These are phyloP conservation scores for Triticum turgidum DNA, from an alignment of 176 grass and related monocot species.

Conservation along the genomic window DNA sequence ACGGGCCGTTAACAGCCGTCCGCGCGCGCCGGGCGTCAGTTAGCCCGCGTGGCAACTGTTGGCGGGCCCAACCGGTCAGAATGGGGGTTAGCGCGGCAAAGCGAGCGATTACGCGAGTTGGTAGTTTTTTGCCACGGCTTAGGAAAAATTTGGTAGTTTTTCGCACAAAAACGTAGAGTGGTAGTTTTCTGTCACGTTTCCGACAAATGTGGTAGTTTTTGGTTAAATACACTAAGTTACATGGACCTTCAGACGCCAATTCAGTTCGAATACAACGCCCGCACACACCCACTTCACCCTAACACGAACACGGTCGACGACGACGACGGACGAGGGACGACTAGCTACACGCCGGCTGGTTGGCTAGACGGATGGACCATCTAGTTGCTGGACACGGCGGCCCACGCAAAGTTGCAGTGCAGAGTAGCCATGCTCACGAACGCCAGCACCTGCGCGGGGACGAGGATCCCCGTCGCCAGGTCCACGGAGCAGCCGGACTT, in stretches of 20 bases:
- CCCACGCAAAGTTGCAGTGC: not conserved
- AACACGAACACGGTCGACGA: not conserved
- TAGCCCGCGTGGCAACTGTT: too few relatives aligned
- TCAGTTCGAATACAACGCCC: not conserved
- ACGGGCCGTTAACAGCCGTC: too few relatives aligned
- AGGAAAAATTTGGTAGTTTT: too few relatives aligned
- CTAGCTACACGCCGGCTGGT: not conserved
- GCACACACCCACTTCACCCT: not conserved
- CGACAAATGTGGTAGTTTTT: too few relatives aligned
- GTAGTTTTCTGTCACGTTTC: too few relatives aligned
- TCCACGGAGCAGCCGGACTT: not conserved
- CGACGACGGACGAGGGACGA: too few relatives aligned
- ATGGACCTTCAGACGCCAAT: not conserved
- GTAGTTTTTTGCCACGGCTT: too few relatives aligned
- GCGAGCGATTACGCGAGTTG: too few relatives aligned
- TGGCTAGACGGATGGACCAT: not conserved
- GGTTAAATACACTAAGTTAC: not conserved
- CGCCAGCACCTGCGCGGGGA: not conserved
- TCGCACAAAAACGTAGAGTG: too few relatives aligned
- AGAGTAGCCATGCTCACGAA: not conserved
- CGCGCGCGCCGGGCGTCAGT: too few relatives aligned
- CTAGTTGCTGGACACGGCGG: not conserved
- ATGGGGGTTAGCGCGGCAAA: too few relatives aligned
- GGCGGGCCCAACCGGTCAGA: too few relatives aligned
- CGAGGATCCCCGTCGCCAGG: not conserved